A percentile compares a stretch with the other conserved stretches of the same genome.
These are phyloP conservation scores for Thraustochytrium striatum DNA, from an alignment of 352 stramenopile species.

Conservation along the genomic window DNA sequence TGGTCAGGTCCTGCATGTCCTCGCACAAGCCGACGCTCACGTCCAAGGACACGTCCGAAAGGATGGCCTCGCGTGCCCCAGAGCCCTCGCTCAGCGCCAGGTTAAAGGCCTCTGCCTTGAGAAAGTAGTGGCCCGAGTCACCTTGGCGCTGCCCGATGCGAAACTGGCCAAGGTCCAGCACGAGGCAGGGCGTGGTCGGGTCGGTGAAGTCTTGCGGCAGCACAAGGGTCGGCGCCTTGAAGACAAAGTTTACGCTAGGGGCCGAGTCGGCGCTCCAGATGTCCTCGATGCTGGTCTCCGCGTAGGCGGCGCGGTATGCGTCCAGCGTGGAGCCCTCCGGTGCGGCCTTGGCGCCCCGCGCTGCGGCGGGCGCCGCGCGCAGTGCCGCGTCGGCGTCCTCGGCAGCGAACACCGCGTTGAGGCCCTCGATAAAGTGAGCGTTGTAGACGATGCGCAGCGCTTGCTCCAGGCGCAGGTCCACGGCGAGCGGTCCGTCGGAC, in stretches of 20 bases:
- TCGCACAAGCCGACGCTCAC: too few relatives aligned
- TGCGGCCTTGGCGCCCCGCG: neutral
- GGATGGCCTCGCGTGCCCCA: too few relatives aligned
- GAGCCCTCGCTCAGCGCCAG: too few relatives aligned
- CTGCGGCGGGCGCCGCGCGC: neutral
- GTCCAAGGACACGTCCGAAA: too few relatives aligned
- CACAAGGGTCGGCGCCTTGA: slow-evolving; percentile 24
- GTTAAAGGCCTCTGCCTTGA: too few relatives aligned
- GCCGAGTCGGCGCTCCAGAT: slow-evolving; percentile 1
- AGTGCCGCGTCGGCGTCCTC: neutral
- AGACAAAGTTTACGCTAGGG: neutral
- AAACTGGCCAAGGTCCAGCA: slow-evolving; percentile 10
- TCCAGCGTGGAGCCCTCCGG: slow-evolving; percentile 13
- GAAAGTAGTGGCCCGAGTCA: neutral
- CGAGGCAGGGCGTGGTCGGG: neutral
- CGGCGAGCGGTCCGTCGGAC: neutral
- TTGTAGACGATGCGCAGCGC: slow-evolving; percentile 26
- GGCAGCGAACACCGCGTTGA: neutral
- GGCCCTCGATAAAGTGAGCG: neutral
- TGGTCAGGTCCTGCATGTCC: too few relatives aligned
- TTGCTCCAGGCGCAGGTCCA: slow-evolving; percentile 36
- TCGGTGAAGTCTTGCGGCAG: neutral
- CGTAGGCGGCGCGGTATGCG: slow-evolving; percentile 35
- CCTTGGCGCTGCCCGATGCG: neutral
- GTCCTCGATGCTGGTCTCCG: slow-evolving; percentile 22